A percentile compares a stretch with the other conserved stretches of the same genome.
Conservation (phyloP, 257 asterid species). For the Jasminum sambac region DNA sequence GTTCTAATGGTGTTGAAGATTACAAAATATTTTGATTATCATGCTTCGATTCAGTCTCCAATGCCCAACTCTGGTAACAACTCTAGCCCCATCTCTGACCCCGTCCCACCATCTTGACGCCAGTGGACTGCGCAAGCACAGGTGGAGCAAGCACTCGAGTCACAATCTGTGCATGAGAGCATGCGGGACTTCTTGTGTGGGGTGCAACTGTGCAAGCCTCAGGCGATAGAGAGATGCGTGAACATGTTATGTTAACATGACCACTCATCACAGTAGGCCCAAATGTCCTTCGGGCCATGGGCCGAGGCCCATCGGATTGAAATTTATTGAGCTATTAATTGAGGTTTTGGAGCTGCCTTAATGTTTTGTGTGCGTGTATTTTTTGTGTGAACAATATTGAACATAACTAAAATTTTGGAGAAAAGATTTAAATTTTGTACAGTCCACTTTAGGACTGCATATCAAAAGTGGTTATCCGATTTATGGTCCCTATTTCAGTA, state of each 20-base stretch:
- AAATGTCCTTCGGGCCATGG: constrained; percentile 47
- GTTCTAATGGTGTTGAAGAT: constrained; percentile 24
- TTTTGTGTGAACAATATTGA: no score
- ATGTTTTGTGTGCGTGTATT: no score
- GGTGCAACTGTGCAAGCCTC: constrained; percentile 68
- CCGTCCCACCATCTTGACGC: constrained; percentile 35
- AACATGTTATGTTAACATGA: constrained; percentile 56
- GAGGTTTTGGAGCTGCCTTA: background rate
- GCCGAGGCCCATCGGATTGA: background rate
- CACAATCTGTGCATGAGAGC: constrained; percentile 50
- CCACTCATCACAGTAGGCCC: constrained; percentile 52
- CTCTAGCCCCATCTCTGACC: constrained; percentile 31
- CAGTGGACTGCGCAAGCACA: constrained; percentile 36
- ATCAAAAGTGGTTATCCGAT: no score
- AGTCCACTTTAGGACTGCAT: no score
- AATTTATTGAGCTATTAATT: background rate
- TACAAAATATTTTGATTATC: constrained; percentile 26
- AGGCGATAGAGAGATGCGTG: constrained; percentile 60
- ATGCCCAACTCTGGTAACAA: constrained; percentile 4
- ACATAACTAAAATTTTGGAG: no score
- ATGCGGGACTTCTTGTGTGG: constrained; percentile 57
- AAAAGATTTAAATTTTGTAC: no score
- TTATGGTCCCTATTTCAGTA: no score
- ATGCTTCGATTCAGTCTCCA: background rate
- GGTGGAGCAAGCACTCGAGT: constrained; percentile 65